These are phyloP conservation scores for Fagus crenata DNA, from an alignment of 306 rosid genomes.

Conservation along the genomic window DNA sequence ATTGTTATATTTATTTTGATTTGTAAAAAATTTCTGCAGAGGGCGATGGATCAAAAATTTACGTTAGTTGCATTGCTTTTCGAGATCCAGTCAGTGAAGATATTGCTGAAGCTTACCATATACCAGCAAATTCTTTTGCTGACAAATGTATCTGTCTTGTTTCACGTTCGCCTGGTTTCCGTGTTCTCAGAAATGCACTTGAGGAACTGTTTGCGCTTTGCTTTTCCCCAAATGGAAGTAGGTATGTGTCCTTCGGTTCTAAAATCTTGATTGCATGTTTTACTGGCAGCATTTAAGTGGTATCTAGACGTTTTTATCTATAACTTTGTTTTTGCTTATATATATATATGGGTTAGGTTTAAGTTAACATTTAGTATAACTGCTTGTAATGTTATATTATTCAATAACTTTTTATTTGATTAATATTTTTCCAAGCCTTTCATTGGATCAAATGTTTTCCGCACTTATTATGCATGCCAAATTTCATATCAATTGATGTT, in stretches of 20 bases:
- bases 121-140: conserved; percentile 86
- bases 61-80: conserved; percentile 93
- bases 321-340: background rate
- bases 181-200: conserved; percentile 57
- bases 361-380: too few species aligned
- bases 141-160: conserved; percentile 97
- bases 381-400: too few species aligned
- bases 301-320: background rate
- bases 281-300: background rate
- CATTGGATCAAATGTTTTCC: too few species aligned
- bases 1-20: background rate
- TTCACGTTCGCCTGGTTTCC: conserved; percentile 89
- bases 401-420: too few species aligned
- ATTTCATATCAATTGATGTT: too few species aligned
- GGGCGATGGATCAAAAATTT: conserved; percentile 98
- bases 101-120: conserved; percentile 81
- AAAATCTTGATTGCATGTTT: conserved; percentile 18
- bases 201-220: conserved; percentile 86
- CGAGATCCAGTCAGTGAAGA: conserved; percentile 95
- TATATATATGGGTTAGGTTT: background rate
- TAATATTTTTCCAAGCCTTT: too few species aligned
- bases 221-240: conserved; percentile 84
- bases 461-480: too few species aligned
- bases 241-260: conserved; percentile 53
- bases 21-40: conserved; percentile 51